These are phyloP conservation scores for Marchantia paleacea DNA, from an alignment of 225 moss, liverwort and hornwort genomes.

Conservation along the genomic window DNA sequence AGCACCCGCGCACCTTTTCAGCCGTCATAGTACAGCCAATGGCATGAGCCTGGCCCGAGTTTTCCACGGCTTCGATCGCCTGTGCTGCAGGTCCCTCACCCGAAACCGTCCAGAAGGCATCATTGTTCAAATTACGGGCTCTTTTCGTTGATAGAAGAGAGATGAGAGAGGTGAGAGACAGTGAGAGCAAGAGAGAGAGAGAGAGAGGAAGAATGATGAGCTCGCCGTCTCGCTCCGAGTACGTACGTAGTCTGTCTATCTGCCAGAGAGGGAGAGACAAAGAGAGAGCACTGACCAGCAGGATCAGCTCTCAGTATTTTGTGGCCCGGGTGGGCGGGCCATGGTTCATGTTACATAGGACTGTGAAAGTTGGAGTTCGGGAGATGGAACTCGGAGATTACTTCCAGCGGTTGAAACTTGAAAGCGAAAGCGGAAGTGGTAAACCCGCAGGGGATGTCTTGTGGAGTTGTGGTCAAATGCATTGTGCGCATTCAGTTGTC, in stretches of 20 bases:
- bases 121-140: background rate
- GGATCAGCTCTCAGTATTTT: too few relatives aligned
- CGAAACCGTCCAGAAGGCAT: background rate
- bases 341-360: too few relatives aligned
- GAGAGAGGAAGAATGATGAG: background rate
- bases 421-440: too few relatives aligned
- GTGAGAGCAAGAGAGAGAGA: background rate
- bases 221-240: background rate
- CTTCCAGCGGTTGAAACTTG: too few relatives aligned
- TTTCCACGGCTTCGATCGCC: background rate
- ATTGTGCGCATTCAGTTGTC: too few relatives aligned
- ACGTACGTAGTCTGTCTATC: background rate
- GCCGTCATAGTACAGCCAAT: background rate
- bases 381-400: too few relatives aligned
- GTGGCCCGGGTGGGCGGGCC: too few relatives aligned
- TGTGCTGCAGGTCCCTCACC: background rate
- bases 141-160: background rate
- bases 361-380: too few relatives aligned
- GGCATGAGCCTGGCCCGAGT: background rate
- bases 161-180: background rate
- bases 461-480: too few relatives aligned
- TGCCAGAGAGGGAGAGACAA: background rate
- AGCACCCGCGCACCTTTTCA: conserved; percentile 4
- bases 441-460: too few relatives aligned
- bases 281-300: background rate